A percentile compares a stretch with the other conserved stretches of the same genome.
These are phyloP conservation scores for Pichia sp. DNA, from an alignment of 1,139 yeast species.

Conservation along the genomic window DNA sequence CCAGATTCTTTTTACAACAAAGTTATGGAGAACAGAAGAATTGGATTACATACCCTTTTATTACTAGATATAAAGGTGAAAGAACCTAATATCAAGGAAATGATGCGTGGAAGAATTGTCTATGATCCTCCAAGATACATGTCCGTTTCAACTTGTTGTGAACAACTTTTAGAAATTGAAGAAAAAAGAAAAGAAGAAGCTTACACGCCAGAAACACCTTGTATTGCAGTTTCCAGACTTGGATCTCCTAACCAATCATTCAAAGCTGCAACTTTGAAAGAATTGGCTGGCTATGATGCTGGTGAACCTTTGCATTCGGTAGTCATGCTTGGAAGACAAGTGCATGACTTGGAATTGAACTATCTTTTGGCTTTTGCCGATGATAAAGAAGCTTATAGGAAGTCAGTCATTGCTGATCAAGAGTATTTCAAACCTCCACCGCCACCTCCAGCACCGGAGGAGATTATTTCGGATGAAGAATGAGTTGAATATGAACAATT, in stretches of 20 bases:
- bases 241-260: slow-evolving; percentile 83
- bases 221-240: slow-evolving; percentile 85
- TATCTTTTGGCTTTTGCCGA: slow-evolving; percentile 74
- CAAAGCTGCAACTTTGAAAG: slow-evolving; percentile 77
- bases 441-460: slow-evolving; percentile 18
- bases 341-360: slow-evolving; percentile 89
- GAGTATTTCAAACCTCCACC: slow-evolving; percentile 54
- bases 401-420: slow-evolving; percentile 63
- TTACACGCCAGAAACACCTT: slow-evolving; percentile 83
- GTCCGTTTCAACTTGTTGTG: slow-evolving; percentile 86
- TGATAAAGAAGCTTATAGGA: slow-evolving; percentile 55
- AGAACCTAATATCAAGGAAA: slow-evolving; percentile 90
- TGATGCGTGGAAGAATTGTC: slow-evolving; percentile 87
- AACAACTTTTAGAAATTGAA: slow-evolving; percentile 83
- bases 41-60: slow-evolving; percentile 87
- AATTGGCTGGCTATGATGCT: slow-evolving; percentile 74
- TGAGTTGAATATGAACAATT: slow-evolving; percentile 4
- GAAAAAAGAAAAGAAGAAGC: slow-evolving; percentile 68
- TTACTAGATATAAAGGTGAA: slow-evolving; percentile 91
- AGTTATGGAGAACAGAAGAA: slow-evolving; percentile 78
- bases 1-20: slow-evolving; percentile 94
- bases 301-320: slow-evolving; percentile 95
- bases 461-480: slow-evolving; percentile 21
- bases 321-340: slow-evolving; percentile 86
- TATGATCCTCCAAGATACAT: slow-evolving; percentile 97